Evolutionary conservation across 352 stramenopile species (phyloP).

Genomic region (Phytopythium montanum): DNA sequence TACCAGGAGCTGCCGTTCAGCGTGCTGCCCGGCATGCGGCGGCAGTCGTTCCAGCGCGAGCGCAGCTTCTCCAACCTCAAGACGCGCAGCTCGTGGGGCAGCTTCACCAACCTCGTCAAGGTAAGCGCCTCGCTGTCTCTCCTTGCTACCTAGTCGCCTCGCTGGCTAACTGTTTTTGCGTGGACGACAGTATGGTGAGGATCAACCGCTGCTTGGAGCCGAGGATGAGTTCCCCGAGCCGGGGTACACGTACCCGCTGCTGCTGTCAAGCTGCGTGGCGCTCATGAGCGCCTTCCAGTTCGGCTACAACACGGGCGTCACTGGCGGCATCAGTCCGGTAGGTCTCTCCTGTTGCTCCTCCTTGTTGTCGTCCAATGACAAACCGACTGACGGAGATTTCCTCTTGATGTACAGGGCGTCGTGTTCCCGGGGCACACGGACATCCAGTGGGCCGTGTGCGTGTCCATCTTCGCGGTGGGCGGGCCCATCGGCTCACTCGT

Average conservation of each 20-base stretch:
- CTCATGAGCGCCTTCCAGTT: conserved; percentile 73
- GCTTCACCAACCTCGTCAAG: conserved; percentile 48
- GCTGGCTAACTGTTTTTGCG: background rate
- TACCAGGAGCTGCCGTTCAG: conserved; percentile 75
- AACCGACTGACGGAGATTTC: background rate
- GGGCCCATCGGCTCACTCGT: conserved; percentile 63
- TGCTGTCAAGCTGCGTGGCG: conserved; percentile 61
- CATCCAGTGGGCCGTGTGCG: conserved; percentile 61
- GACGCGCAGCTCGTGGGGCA: conserved; percentile 51
- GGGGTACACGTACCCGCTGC: conserved; percentile 61
- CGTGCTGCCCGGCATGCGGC: conserved; percentile 63
- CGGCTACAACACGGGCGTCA: conserved; percentile 74
- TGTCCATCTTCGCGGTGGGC: conserved; percentile 65
- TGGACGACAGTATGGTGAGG: conserved; percentile 45
- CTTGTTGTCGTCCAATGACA: background rate
- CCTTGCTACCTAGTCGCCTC: no score
- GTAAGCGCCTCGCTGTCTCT: conserved; percentile 7
- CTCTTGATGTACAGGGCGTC: conserved; percentile 13
- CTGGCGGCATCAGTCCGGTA: conserved; percentile 49
- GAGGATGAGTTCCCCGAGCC: conserved; percentile 61
- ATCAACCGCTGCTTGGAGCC: conserved; percentile 56
- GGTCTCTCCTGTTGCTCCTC: background rate
- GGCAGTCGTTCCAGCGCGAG: conserved; percentile 69
- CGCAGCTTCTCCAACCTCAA: conserved; percentile 70
- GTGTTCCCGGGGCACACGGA: conserved; percentile 65